A percentile compares a stretch with the other conserved stretches of the same genome.
Evolutionary conservation across 179 eudicot genomes (phyloP).

Genomic region (Spergularia azorica): DNA sequence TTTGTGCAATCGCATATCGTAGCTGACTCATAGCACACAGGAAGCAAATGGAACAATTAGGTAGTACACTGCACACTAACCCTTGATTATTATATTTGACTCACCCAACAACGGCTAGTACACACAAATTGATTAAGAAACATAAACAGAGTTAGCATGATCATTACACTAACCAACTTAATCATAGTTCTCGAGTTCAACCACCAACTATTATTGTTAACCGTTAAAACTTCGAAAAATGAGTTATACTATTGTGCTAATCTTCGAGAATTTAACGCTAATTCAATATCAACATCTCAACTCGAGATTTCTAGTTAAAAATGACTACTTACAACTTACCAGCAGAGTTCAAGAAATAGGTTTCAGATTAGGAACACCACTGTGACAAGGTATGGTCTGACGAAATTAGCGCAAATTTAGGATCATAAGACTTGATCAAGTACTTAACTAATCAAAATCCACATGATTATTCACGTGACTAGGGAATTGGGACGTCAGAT

Average conservation of each 20-base stretch:
- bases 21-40: constrained; percentile 9
- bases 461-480: constrained; percentile 41
- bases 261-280: no score
- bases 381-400: constrained; percentile 16
- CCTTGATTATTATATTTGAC: not conserved
- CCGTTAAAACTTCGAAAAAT: no score
- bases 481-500: constrained; percentile 27
- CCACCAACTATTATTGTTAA: no score
- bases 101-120: not conserved
- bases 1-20: not conserved
- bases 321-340: not conserved
- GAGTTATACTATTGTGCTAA: no score
- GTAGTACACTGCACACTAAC: constrained; percentile 2
- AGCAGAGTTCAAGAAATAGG: not conserved
- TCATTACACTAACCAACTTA: no score
- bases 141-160: no score
- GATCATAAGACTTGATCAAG: constrained; percentile 18
- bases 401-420: constrained; percentile 31
- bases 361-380: constrained; percentile 4
- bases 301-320: no score
- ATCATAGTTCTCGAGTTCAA: no score
- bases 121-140: not conserved
- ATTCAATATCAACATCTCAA: no score
- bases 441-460: constrained; percentile 5
- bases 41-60: constrained; percentile 17